A percentile compares a stretch with the other conserved stretches of the same genome.
phyloP scores from a whole-genome alignment of 2,329 filamentous ascomycete species.

The Nectriaceae sp. region DNA sequence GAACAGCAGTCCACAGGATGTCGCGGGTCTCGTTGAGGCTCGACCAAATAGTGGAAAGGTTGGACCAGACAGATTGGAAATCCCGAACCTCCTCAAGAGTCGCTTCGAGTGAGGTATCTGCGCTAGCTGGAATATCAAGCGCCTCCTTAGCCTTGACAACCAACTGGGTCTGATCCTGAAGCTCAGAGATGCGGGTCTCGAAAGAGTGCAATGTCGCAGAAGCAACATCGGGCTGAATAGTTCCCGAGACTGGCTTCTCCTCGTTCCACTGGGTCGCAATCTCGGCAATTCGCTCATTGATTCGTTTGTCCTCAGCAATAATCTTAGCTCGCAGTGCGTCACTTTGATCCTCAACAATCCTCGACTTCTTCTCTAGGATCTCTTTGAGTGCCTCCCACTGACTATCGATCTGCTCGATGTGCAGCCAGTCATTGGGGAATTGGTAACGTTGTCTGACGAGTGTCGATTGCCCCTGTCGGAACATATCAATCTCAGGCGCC shows the following conservation, averaged over 20 bases:
- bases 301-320: slow-evolving; percentile 86
- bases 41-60: slow-evolving; percentile 93
- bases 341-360: slow-evolving; percentile 94
- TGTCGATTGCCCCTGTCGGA: slow-evolving; percentile 92
- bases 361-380: slow-evolving; percentile 86
- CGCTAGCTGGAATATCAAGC: slow-evolving; percentile 79
- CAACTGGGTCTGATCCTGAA: slow-evolving; percentile 89
- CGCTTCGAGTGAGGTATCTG: slow-evolving; percentile 78
- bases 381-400: slow-evolving; percentile 95
- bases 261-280: slow-evolving; percentile 89
- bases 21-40: slow-evolving; percentile 93
- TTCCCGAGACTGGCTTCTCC: slow-evolving; percentile 95
- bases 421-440: slow-evolving; percentile 90
- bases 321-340: slow-evolving; percentile 96
- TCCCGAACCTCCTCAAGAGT: slow-evolving; percentile 96
- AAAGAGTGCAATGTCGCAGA: slow-evolving; percentile 81
- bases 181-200: slow-evolving; percentile 78
- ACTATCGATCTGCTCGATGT: slow-evolving; percentile 93
- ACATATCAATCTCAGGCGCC: slow-evolving; percentile 94
- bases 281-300: slow-evolving; percentile 84
- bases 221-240: slow-evolving; percentile 86
- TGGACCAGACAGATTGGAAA: slow-evolving; percentile 98
- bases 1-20: slow-evolving; percentile 90
- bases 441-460: slow-evolving; percentile 90
- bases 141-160: slow-evolving; percentile 97